A percentile compares a stretch with the other conserved stretches of the same genome.
Conservation (phyloP, 2,329 filamentous ascomycete genomes). For the Ophiostoma angusticollis region DNA sequence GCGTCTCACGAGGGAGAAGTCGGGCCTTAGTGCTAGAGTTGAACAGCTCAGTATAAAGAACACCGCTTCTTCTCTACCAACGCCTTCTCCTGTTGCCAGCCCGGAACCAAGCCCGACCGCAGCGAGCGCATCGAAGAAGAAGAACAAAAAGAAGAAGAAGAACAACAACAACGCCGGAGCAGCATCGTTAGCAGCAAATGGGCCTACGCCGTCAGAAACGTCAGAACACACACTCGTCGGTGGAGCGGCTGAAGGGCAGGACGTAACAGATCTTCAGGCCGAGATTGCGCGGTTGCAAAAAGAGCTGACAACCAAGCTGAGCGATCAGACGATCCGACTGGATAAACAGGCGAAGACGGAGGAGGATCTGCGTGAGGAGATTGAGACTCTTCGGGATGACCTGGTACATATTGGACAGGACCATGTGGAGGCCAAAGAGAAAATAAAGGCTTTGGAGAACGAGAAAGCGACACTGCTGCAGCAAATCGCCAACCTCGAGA, state of each 20-base stretch:
- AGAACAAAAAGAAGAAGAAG: slow-evolving; percentile 87
- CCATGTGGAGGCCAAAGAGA: slow-evolving; percentile 71
- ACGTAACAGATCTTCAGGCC: slow-evolving; percentile 27
- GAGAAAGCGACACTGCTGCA: slow-evolving; percentile 56
- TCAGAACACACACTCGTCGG: slow-evolving; percentile 16
- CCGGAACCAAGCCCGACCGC: slow-evolving; percentile 9
- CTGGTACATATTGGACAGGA: slow-evolving; percentile 69
- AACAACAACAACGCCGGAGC: slow-evolving; percentile 32
- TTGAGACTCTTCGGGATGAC: slow-evolving; percentile 71
- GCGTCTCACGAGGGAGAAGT: slow-evolving; percentile 24
- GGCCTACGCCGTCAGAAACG: slow-evolving; percentile 20
- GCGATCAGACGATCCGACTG: slow-evolving; percentile 59
- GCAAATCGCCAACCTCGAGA: slow-evolving; percentile 55
- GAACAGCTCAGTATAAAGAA: slow-evolving; percentile 6
- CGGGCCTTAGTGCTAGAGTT: slow-evolving; percentile 3
- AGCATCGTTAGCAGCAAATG: slow-evolving; percentile 18
- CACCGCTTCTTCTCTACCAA: slow-evolving; percentile 1
- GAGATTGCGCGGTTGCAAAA: slow-evolving; percentile 39
- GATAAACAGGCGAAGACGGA: slow-evolving; percentile 60
- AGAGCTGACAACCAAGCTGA: slow-evolving; percentile 50
- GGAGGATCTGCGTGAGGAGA: slow-evolving; percentile 70
- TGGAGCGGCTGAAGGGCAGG: slow-evolving; percentile 15
- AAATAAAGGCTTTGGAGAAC: slow-evolving; percentile 53
- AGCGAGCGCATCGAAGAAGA: slow-evolving; percentile 40
- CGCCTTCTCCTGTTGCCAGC: slow-evolving; percentile 7